Evolutionary conservation across 208 protist species (phyloP).

Genomic region (Sergeia podlipaevii): DNA sequence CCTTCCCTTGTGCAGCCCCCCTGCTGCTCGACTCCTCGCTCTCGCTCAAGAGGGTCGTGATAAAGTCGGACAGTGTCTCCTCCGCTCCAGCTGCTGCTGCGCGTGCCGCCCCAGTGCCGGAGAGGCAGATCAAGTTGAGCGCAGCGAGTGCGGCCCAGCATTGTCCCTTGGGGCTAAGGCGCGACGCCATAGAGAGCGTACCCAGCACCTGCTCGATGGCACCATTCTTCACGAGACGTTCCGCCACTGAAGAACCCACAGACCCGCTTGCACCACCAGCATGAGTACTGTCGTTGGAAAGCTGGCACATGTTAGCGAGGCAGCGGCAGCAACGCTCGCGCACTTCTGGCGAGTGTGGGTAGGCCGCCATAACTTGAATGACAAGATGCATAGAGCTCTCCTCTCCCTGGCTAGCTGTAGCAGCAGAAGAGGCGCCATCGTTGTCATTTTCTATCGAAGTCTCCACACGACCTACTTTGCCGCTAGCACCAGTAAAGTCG

Average conservation of each 20-base stretch:
- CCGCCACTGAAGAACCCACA: slow-evolving; percentile 13
- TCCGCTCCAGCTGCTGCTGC: slow-evolving; percentile 37
- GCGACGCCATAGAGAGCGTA: slow-evolving; percentile 35
- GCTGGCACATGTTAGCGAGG: slow-evolving; percentile 78
- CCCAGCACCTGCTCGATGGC: slow-evolving; percentile 63
- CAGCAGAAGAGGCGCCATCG: background rate
- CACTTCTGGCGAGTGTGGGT: slow-evolving; percentile 43
- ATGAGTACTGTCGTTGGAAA: slow-evolving; percentile 10
- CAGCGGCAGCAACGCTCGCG: slow-evolving; percentile 77
- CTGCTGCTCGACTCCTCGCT: background rate
- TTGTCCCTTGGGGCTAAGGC: slow-evolving; percentile 40
- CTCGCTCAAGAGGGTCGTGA: slow-evolving; percentile 31
- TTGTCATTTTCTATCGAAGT: too few species aligned
- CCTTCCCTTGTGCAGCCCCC: background rate
- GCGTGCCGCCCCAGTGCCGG: slow-evolving; percentile 25
- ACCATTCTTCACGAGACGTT: slow-evolving; percentile 52
- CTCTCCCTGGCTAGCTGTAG: background rate
- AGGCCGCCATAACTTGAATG: slow-evolving; percentile 45
- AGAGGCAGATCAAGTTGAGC: slow-evolving; percentile 72
- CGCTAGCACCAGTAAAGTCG: too few species aligned
- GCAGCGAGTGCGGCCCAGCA: slow-evolving; percentile 55
- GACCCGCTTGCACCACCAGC: background rate
- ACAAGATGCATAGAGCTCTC: slow-evolving; percentile 23
- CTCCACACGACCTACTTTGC: too few species aligned
- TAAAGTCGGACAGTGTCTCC: slow-evolving; percentile 37